Base-by-base conservation (phyloP, 345 rosid species). In the Dipteronia sinensis region DNA sequence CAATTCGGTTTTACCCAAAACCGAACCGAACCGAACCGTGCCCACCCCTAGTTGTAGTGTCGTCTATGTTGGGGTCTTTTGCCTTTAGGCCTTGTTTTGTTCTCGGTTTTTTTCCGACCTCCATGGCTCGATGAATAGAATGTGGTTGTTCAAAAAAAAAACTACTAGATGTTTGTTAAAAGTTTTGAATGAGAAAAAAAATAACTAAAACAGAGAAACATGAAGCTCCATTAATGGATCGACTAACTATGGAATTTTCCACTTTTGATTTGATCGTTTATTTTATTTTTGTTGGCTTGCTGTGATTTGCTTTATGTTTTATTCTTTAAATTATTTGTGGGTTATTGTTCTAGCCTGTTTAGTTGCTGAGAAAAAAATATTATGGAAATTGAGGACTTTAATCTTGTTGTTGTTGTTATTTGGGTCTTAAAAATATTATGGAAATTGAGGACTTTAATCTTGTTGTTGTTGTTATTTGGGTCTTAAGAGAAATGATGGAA, bases 301-400 rank as follows among this genome's bases (percentile, higher is more conserved):
- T 55, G 15, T 19, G 58, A 4, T 19, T 67, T 69, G 31, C 6
- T 49, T 23, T 80, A 42, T 72, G 25, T 11, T 82, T 81, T 69
- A 38, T n/a, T 65, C 55, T 7, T 49, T 63, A 6, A 49, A 23
- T 72, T 42, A 17, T 34, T 7, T 17, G 6, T 70, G 19, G 22
- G 13, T 11, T 62, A 11, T 65, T 67, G 23, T 22, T 71, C 40
- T 63, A 42, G 17, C 59, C 20, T 67, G 76, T 82, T 75, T 71
- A 67, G 77, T 49, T 77, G 79, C 40, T 53, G 71, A 67, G 75
- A 22, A 68, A 72, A 64, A 65, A 47, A 34, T n/a, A 31, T 20
- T 13, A 20, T 19, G 22, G 27, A 40, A 67, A 56, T 38, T 58
- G 44, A 23, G 38, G 19, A 40, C 62, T 71, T 42, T 23, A 67